Evolutionary conservation across 805 yeast species (phyloP), one percentile per base, ranked within the genome.

Genomic region (Isabelozyma heimii): DNA sequence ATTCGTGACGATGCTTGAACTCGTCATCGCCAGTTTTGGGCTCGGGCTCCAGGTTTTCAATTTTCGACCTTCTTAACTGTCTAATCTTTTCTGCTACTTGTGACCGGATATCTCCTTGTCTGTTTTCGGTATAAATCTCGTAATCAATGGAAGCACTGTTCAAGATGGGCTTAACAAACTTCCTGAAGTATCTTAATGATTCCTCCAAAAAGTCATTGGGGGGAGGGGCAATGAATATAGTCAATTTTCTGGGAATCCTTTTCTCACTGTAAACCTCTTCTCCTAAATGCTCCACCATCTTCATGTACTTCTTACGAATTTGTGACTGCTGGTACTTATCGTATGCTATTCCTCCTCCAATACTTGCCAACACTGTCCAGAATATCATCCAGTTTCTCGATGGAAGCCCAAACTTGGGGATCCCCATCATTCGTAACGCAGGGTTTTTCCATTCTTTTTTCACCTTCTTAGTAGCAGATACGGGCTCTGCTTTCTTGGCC

Each of bases 351-450:
- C 92, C 89, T n/a, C 96, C 92, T 2, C 87, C 76, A 37, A 87
- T 69, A 1, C 77, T 69, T 1, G 84, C 82, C 1, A 87, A 63
- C 7, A 88, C 81, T 0, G 84, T 62, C 88, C 96, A 87, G 67
- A 94, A 94, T 37, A 91, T 88, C 73, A 81, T 67, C 99, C 98
- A 92, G 70, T 92, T 94, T 53, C 97, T 76, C 0, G 96, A 85
- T 0, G 99, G 99, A 12, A 94, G 70, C 37, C 85, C 79, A 17
- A 91, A 57, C 12, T 85, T 69, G 4, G 90, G 89, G 43, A 92
- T 79, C 0, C 98, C 98, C 88, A 92, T 81, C 60, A 89, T 86
- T 53, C 80, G 70, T 42, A 91, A 77, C 1, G 95, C 96, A 1
- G 97, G 96, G 60, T 91, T 86, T 8, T 80, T 63, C 73, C 76